phyloP scores from a whole-genome alignment of 495 filamentous ascomycete species.

The Durotheca rogersii region DNA sequence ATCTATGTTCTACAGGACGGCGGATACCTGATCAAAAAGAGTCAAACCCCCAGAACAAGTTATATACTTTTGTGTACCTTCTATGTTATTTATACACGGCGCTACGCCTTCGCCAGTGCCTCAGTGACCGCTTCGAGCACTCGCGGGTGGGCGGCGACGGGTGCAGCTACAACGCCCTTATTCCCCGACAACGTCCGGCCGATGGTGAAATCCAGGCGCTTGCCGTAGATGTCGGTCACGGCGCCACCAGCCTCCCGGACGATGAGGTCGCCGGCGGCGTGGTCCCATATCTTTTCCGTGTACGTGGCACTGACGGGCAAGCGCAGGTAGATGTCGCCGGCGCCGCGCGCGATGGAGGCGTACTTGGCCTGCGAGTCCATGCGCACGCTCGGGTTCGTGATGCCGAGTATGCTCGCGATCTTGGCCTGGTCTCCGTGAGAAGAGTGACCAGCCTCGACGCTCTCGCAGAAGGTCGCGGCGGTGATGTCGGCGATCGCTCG shows the following conservation, averaged over 20 bases:
- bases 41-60: no score
- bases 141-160: conserved; percentile 66
- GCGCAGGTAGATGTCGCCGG: conserved; percentile 90
- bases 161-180: conserved; percentile 90
- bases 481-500: conserved; percentile 68
- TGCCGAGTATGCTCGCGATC: conserved; percentile 81
- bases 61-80: conserved; percentile 34
- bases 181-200: conserved; percentile 85
- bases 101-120: conserved; percentile 57
- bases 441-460: conserved; percentile 88
- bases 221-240: conserved; percentile 83
- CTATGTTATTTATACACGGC: conserved; percentile 11
- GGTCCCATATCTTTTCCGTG: conserved; percentile 99
- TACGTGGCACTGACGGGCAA: conserved; percentile 82
- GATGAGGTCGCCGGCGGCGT: conserved; percentile 94
- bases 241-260: conserved; percentile 90
- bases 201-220: conserved; percentile 76
- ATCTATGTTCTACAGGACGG: conserved; percentile 35
- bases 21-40: conserved; percentile 33
- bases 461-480: conserved; percentile 88
- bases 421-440: conserved; percentile 80
- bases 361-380: conserved; percentile 99
- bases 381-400: conserved; percentile 79
- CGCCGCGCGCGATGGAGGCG: conserved; percentile 89
- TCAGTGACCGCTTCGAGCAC: conserved; percentile 81